A percentile compares a stretch with the other conserved stretches of the same genome.
These are phyloP conservation scores for Colletotrichum neosansevieriae DNA, from an alignment of 2,329 filamentous ascomycete genomes.

Conservation along the genomic window DNA sequence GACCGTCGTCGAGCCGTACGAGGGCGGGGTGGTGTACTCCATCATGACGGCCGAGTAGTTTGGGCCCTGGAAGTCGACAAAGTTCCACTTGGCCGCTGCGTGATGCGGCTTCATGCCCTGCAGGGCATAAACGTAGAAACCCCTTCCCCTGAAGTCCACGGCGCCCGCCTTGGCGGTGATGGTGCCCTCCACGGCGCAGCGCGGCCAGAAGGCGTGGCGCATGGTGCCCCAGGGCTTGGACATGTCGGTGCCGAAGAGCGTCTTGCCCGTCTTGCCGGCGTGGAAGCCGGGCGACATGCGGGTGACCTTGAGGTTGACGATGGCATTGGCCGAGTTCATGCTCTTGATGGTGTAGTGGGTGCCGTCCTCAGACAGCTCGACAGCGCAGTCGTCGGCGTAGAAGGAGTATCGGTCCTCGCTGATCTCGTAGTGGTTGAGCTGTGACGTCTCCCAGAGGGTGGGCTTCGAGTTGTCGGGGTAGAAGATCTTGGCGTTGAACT, in stretches of 20 bases:
- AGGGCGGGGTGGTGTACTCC: constrained; percentile 94
- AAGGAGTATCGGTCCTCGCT: constrained; percentile 86
- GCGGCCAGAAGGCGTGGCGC: constrained; percentile 94
- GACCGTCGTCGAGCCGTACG: constrained; percentile 88
- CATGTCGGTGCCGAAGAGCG: constrained; percentile 87
- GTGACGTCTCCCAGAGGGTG: constrained; percentile 86
- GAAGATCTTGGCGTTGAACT: constrained; percentile 96
- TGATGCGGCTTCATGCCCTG: constrained; percentile 99
- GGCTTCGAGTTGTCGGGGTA: constrained; percentile 78
- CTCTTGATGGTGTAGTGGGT: constrained; percentile 91
- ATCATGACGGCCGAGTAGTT: constrained; percentile 91
- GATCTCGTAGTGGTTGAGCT: constrained; percentile 83
- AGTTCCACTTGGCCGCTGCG: constrained; percentile 92
- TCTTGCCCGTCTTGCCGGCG: constrained; percentile 85
- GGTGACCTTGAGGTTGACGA: constrained; percentile 89
- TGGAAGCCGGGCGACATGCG: constrained; percentile 84
- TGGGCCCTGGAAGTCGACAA: constrained; percentile 89
- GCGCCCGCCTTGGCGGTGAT: constrained; percentile 86
- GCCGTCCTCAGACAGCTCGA: constrained; percentile 89
- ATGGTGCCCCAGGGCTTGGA: constrained; percentile 91
- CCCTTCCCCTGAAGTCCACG: constrained; percentile 84
- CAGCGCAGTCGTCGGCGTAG: constrained; percentile 85
- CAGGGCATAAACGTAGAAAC: constrained; percentile 84
- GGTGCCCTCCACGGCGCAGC: constrained; percentile 83
- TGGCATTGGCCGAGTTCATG: constrained; percentile 80